Evolutionary conservation across 2,329 filamentous ascomycete species (phyloP), one percentile per base, ranked within the genome.

Genomic region (Ceratocystis alfenasii): DNA sequence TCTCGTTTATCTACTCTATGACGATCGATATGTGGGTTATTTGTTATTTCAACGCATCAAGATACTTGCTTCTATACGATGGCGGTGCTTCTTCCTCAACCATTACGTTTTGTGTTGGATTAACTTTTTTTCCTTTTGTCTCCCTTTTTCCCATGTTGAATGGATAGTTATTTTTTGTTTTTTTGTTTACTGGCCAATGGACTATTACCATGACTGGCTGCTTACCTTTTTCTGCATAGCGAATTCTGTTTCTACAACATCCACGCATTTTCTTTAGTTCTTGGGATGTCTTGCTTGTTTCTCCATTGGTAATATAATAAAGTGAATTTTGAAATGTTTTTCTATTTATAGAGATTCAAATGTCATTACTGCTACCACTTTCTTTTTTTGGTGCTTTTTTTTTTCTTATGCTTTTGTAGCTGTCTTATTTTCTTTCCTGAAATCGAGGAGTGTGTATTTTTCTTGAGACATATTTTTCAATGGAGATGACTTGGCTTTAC

Each of bases 1-100:
- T 60, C 48, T 63, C 55, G 57, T 67, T 33, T 68, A 45, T 22
- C 53, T 64, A 60, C 48, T 57, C 53, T 53, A 60, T 67, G 45
- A 67, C 15, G 66, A 64, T 46, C 20, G 66, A 64, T 46, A 46
- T 30, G 63, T 48, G 41, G 62, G 57, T 44, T 65, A 65, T 33
- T 62, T 44, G 36, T 36, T 61, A 65, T 45, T 48, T 50, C 64
- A 62, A 57, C 20, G 33, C 33, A 64, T 45, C 22, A 28, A 55
- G 33, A 41, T 44, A 15, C 12, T 41, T 41, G 10, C 36, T 15
- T 28, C 7, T 44, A 17, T 44, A 10, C n/a, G 63, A 22, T 64
- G 63, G 44, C 33, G 22, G 17, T 63, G 46, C 33, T 15, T 55
- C 36, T 8, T 57, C 28, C 41, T 61, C 22, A 25, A 28, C n/a